phyloP scores from a whole-genome alignment of 1,284 basidiomycete genomes.

The Pholiota adiposa region DNA sequence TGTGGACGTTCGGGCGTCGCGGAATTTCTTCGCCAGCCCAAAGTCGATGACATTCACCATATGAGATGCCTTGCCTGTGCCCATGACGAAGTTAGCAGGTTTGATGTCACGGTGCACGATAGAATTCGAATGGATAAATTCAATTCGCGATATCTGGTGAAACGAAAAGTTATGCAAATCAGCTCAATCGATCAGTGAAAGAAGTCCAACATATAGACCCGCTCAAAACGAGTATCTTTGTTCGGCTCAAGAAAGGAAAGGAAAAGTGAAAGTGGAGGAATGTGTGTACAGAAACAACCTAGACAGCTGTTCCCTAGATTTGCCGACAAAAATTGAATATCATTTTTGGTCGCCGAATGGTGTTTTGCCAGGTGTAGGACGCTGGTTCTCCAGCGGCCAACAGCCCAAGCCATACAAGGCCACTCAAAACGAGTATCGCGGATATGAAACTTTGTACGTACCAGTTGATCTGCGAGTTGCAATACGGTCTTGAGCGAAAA shows the following conservation, averaged over 20 bases:
- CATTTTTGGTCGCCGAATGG: no score
- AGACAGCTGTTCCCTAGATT: no score
- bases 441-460: slow-evolving; percentile 44
- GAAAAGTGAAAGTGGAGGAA: no score
- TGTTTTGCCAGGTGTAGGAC: no score
- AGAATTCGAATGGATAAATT: slow-evolving; percentile 75
- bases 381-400: background rate
- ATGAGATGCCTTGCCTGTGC: slow-evolving; percentile 56
- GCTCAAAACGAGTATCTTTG: background rate
- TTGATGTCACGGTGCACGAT: slow-evolving; percentile 95
- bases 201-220: background rate
- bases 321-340: no score
- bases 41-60: slow-evolving; percentile 93
- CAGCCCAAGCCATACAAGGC: background rate
- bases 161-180: background rate
- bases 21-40: slow-evolving; percentile 95
- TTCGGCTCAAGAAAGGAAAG: no score
- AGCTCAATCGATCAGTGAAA: background rate
- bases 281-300: no score
- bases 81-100: slow-evolving; percentile 93
- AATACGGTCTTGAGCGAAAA: slow-evolving; percentile 94
- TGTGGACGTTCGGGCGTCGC: slow-evolving; percentile 83
- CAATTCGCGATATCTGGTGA: slow-evolving; percentile 68
- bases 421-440: background rate
- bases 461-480: slow-evolving; percentile 90